phyloP scores from a whole-genome alignment of 1,284 basidiomycete species.

The Cutaneotrichosporon mucoides region DNA sequence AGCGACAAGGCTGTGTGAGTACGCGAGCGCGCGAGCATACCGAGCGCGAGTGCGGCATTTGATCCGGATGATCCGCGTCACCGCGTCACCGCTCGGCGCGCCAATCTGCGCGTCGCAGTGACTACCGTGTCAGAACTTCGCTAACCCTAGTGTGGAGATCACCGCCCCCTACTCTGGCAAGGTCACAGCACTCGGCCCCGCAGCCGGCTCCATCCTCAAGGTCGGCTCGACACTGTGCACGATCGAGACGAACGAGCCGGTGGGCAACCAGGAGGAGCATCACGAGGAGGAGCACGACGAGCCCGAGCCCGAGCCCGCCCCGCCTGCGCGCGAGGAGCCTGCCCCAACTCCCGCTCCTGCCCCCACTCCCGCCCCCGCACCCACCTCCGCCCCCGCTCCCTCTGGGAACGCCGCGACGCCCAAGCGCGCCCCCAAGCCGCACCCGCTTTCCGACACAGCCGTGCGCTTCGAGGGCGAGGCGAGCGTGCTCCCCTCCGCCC shows the following conservation, averaged over 20 bases:
- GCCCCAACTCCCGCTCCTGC: neutral
- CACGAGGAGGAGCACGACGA: neutral
- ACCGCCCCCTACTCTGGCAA: conserved; percentile 82
- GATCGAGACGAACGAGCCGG: conserved; percentile 57
- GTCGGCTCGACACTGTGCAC: conserved; percentile 78
- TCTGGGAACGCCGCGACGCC: neutral
- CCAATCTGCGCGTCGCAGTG: neutral
- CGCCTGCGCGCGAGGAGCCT: neutral
- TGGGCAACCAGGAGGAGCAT: conserved; percentile 2
- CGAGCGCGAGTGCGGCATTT: no score
- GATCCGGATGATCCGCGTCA: no score
- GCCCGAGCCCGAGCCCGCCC: neutral
- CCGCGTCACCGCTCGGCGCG: no score
- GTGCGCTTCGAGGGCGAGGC: conserved; percentile 39
- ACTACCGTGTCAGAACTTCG: neutral
- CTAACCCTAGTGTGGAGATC: conserved; percentile 69
- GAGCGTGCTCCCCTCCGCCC: conserved; percentile 30
- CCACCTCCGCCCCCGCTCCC: no score
- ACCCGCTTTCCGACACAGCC: conserved; percentile 21
- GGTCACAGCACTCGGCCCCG: conserved; percentile 66
- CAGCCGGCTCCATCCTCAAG: conserved; percentile 79
- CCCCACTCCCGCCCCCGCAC: neutral
- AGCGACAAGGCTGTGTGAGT: conserved; percentile 67
- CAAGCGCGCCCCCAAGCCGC: conserved; percentile 11
- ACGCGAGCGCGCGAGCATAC: no score